Evolutionary conservation across 805 yeast species (phyloP).

Genomic region (Myxozyma vanderwaltii): DNA sequence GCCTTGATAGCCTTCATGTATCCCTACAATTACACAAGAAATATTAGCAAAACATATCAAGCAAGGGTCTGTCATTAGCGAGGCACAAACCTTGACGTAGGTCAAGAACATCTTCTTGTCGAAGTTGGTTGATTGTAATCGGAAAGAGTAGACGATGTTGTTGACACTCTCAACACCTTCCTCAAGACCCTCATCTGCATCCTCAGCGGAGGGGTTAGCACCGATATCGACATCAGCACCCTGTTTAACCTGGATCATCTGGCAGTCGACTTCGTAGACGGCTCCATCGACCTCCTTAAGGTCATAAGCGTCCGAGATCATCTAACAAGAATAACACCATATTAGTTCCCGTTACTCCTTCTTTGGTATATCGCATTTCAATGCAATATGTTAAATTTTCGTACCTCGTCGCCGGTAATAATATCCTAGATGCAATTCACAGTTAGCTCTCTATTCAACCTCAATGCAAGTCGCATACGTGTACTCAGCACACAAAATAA

Average conservation of each 20-base stretch:
- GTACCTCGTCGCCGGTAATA: conserved; percentile 78
- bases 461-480: not conserved
- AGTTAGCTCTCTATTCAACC: not conserved
- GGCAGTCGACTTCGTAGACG: conserved; percentile 96
- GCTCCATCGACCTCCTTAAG: conserved; percentile 81
- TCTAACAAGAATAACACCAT: conserved; percentile 43
- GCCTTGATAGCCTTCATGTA: conserved; percentile 97
- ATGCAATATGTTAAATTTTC: not conserved
- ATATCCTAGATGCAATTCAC: conserved; percentile 56
- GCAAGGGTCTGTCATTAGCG: not conserved
- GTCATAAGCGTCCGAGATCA: conserved; percentile 94
- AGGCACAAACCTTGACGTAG: conserved; percentile 68
- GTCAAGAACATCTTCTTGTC: conserved; percentile 97
- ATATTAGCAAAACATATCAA: not conserved
- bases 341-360: not conserved
- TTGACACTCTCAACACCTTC: conserved; percentile 89
- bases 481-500: not conserved
- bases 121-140: conserved; percentile 91
- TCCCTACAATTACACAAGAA: conserved; percentile 46
- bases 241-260: conserved; percentile 78
- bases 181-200: conserved; percentile 74
- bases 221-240: conserved; percentile 97
- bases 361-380: not conserved
- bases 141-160: conserved; percentile 98
- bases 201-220: conserved; percentile 99